A percentile compares a stretch with the other conserved stretches of the same genome.
Evolutionary conservation across 1,139 yeast genomes (phyloP).

Genomic region (Pneumocystis murina): DNA sequence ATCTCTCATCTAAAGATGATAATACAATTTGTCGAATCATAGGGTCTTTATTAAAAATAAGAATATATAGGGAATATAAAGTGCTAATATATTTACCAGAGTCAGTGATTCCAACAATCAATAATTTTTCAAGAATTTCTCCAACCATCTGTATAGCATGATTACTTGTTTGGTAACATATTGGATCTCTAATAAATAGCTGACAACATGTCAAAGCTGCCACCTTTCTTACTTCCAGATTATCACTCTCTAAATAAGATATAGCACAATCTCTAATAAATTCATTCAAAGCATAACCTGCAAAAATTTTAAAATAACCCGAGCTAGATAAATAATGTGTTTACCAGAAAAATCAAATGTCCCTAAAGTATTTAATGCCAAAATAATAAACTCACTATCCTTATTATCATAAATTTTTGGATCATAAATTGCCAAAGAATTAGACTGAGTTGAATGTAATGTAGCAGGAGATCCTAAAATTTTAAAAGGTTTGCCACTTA

Average conservation of each 20-base stretch:
- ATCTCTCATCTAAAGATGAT: conserved; percentile 51
- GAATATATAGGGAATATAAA: neutral
- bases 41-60: conserved; percentile 25
- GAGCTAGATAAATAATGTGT: neutral
- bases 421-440: conserved; percentile 66
- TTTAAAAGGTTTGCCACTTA: conserved; percentile 66
- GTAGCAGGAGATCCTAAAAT: conserved; percentile 83
- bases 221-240: conserved; percentile 62
- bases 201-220: conserved; percentile 77
- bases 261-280: conserved; percentile 75
- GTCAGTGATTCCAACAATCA: conserved; percentile 82
- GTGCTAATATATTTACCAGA: conserved; percentile 30
- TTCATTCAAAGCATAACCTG: conserved; percentile 60
- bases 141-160: conserved; percentile 74
- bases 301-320: neutral
- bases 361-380: conserved; percentile 59
- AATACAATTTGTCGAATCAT: conserved; percentile 74
- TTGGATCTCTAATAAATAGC: conserved; percentile 67
- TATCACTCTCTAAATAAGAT: conserved; percentile 64
- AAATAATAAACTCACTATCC: conserved; percentile 43
- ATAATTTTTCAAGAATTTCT: conserved; percentile 63
- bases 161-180: conserved; percentile 71
- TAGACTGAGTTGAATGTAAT: conserved; percentile 34
- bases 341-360: conserved; percentile 47
- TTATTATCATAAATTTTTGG: conserved; percentile 35